Evolutionary conservation across 2,329 filamentous ascomycete species (phyloP).

Genomic region (Dactylellina leptospora): DNA sequence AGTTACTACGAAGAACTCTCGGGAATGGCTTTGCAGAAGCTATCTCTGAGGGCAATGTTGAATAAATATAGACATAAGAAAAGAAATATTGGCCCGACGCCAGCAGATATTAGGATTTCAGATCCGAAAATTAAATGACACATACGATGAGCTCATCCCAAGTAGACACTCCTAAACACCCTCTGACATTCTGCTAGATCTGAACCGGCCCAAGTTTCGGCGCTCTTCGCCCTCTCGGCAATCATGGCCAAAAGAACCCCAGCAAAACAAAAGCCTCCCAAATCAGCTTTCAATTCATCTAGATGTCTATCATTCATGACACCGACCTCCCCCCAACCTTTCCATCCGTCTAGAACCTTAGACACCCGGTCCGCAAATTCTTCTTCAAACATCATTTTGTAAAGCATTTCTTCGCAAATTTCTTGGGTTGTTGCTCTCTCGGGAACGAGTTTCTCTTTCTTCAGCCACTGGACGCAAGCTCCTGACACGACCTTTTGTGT

Average conservation of each 20-base stretch:
- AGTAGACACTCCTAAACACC: constrained; percentile 41
- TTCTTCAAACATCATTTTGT: constrained; percentile 66
- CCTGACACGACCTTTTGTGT: constrained; percentile 64
- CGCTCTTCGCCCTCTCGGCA: constrained; percentile 34
- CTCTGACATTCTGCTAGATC: constrained; percentile 49
- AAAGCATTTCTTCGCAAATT: constrained; percentile 64
- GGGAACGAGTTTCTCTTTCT: constrained; percentile 66
- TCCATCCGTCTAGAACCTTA: constrained; percentile 66
- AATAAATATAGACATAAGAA: not conserved
- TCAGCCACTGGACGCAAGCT: constrained; percentile 60
- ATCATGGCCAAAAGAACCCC: constrained; percentile 33
- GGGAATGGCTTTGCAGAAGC: no score
- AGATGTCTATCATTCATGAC: constrained; percentile 62
- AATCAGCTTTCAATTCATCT: constrained; percentile 42
- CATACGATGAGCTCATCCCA: constrained; percentile 16
- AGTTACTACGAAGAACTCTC: no score
- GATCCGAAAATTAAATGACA: not conserved
- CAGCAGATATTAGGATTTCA: not conserved
- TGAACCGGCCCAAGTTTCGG: constrained; percentile 49
- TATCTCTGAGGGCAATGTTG: no score
- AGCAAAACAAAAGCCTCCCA: constrained; percentile 37
- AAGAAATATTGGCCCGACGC: no score
- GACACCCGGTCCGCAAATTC: constrained; percentile 62
- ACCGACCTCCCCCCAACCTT: constrained; percentile 67
- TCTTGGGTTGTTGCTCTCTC: constrained; percentile 63